Evolutionary conservation across 192 early-diverging fungal genomes (phyloP).

Genomic region (Coemansia aciculifera): DNA sequence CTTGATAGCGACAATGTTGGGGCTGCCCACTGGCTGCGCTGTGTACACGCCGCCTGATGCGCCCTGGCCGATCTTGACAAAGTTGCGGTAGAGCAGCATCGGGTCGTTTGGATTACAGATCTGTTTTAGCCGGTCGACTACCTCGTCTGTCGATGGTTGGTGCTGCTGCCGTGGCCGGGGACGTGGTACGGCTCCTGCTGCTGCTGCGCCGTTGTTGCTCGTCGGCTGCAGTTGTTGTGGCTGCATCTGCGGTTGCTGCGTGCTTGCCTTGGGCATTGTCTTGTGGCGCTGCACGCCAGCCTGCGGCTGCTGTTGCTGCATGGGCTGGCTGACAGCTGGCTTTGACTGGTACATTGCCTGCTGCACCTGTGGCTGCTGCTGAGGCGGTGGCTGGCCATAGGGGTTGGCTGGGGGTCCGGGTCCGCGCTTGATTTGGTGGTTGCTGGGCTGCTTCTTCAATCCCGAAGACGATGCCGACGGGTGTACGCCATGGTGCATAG

Average conservation of each 20-base stretch:
- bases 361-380: constrained; percentile 24
- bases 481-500: neutral
- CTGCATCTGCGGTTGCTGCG: constrained; percentile 17
- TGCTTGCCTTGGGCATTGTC: constrained; percentile 32
- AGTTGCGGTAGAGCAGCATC: constrained; percentile 78
- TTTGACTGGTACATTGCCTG: constrained; percentile 15
- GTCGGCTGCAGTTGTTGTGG: neutral
- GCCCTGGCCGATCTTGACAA: constrained; percentile 94
- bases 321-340: constrained; percentile 9
- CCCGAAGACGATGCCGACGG: neutral
- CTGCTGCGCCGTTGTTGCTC: constrained; percentile 3
- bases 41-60: constrained; percentile 97
- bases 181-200: constrained; percentile 28
- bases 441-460: constrained; percentile 41
- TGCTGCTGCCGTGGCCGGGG: constrained; percentile 59
- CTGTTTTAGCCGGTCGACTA: constrained; percentile 76
- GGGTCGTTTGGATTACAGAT: constrained; percentile 90
- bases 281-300: constrained; percentile 40
- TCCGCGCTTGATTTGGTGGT: constrained; percentile 48
- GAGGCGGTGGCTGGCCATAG: constrained; percentile 34
- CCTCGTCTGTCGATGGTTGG: constrained; percentile 69
- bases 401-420: constrained; percentile 17
- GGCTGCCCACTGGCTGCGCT: constrained; percentile 71
- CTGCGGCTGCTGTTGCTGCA: constrained; percentile 21
- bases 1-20: constrained; percentile 86